Evolutionary conservation across 345 rosid genomes (phyloP).

Genomic region (Lepidium africanum): DNA sequence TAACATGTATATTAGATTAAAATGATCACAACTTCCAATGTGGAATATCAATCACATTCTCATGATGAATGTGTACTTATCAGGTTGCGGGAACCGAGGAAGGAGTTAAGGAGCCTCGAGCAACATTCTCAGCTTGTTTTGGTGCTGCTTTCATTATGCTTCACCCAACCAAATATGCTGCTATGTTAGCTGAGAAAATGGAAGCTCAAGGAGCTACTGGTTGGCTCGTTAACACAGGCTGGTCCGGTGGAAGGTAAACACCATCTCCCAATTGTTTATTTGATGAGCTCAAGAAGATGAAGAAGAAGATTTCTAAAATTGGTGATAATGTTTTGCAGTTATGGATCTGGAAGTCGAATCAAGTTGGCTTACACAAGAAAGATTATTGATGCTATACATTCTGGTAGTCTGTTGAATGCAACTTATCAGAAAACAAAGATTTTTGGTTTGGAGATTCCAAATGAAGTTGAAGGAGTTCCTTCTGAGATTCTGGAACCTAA

Average conservation of each 20-base stretch:
- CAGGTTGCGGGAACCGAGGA: conserved; percentile 98
- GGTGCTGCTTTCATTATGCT: conserved; percentile 98
- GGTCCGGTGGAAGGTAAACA: conserved; percentile 98
- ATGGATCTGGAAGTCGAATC: conserved; percentile 72
- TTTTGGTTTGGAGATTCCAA: conserved; percentile 83
- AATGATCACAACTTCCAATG: no score
- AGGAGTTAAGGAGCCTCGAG: conserved; percentile 86
- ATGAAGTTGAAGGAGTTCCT: conserved; percentile 74
- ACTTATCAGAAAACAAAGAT: conserved; percentile 57
- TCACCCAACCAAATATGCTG: conserved; percentile 96
- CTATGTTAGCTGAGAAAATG: conserved; percentile 97
- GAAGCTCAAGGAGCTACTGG: conserved; percentile 90
- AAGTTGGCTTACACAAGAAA: conserved; percentile 82
- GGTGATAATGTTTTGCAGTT: conserved; percentile 34
- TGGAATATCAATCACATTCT: no score
- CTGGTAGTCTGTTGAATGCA: conserved; percentile 69
- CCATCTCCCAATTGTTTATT: background rate
- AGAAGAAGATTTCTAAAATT: background rate
- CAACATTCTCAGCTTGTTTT: conserved; percentile 97
- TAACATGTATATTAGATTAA: no score
- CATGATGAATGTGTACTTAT: background rate
- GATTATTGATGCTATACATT: conserved; percentile 88
- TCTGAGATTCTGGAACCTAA: conserved; percentile 74
- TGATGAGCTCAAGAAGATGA: background rate
- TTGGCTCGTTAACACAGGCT: conserved; percentile 98